Evolutionary conservation across 2,329 filamentous ascomycete genomes (phyloP), one percentile per base, ranked within the genome.

Genomic region (Colletotrichum sidae): DNA sequence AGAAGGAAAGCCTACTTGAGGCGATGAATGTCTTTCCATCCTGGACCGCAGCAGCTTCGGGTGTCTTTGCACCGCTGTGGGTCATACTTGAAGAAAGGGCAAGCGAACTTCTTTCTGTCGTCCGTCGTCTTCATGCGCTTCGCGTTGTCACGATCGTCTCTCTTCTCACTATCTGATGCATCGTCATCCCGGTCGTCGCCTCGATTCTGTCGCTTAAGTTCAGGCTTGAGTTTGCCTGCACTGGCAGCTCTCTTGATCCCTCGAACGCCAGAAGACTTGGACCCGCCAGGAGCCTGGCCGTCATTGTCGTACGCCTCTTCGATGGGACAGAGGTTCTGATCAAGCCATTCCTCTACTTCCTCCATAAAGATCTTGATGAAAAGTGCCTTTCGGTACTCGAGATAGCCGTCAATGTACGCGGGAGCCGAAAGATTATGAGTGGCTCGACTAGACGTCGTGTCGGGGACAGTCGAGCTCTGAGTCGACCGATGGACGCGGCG

Each of bases 71-170:
- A 79, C 13, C 72, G 72, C 6, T 70, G 66, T 0, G 74, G 74
- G 44, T 79, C 75, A 38, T 76, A 74, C 61, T 80, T 80, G 69
- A 71, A 79, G 62, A 75, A 81, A 0, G 79, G 79, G 55, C 79
- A 80, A 3, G 78, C 78, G 51, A 78, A 50, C n/a, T 57, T 67
- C 44, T 37, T 46, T 17, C 49, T 45, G 33, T 54, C 25, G 17
- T 67, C 51, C 8, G 39, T 45, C 1, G 54, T 67, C 59, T 68
- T 68, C 0, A 42, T 12, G 2, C 63, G 63, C n/a, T 68, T 68
- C 17, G 15, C 44, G 11, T 39, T 63, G 6, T 67, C 45, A 11
- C 15, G 45, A 8, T 39, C 54, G 7, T 49, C 38, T 6, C 11
- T 44, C 6, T 60, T 42, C 12, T 47, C 47, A 1, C 6, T 34